These are phyloP conservation scores for Botrytis deweyae DNA, from an alignment of 2,329 filamentous ascomycete genomes.

Conservation along the genomic window DNA sequence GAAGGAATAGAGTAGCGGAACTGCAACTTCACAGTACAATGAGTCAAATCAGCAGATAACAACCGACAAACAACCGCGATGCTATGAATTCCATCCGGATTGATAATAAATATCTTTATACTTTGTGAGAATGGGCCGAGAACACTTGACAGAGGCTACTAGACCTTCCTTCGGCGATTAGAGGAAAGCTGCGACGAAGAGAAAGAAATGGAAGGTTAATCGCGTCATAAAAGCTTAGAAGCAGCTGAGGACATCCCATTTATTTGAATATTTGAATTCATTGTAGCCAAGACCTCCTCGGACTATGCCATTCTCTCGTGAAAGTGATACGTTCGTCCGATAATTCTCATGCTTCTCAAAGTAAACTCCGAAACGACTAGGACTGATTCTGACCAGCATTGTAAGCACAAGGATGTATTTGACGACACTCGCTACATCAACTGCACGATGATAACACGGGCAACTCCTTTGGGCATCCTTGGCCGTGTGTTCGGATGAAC, in stretches of 20 bases:
- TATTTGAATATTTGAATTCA: neutral
- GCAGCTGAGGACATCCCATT: neutral
- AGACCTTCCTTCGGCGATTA: neutral
- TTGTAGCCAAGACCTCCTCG: neutral
- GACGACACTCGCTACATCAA: neutral
- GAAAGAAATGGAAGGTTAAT: neutral
- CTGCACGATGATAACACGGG: constrained; percentile 5
- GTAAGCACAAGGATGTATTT: constrained; percentile 15
- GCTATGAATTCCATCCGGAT: constrained; percentile 48
- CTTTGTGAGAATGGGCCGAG: constrained; percentile 33
- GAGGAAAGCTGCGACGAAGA: neutral
- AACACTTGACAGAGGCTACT: constrained; percentile 30
- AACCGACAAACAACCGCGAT: constrained; percentile 50
- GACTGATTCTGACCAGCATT: neutral
- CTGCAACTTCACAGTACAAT: constrained; percentile 42
- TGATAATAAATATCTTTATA: constrained; percentile 47
- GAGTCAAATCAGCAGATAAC: constrained; percentile 45
- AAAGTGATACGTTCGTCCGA: neutral
- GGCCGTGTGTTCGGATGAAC: neutral
- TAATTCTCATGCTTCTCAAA: neutral
- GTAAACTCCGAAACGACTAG: constrained; percentile 12
- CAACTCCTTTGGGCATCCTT: constrained; percentile 12
- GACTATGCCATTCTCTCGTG: neutral
- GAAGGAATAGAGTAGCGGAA: constrained; percentile 41
- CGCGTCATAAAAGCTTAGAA: constrained; percentile 4